Evolutionary conservation across 2,329 filamentous ascomycete species (phyloP), one percentile per base, ranked within the genome.

Genomic region (Exophiala sp.): DNA sequence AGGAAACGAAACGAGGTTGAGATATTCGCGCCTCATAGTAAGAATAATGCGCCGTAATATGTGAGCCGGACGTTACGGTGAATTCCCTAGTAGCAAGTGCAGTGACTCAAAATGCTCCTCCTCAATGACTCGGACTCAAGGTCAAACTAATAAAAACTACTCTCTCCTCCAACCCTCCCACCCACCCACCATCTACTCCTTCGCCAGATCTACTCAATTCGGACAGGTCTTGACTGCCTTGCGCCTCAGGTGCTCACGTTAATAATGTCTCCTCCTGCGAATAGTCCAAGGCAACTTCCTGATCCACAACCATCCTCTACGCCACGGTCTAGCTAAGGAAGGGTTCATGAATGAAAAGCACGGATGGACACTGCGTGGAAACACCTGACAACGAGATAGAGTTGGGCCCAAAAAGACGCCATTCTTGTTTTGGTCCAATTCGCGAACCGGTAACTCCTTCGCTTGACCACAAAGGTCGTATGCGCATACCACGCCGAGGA

Each of bases 371-470:
- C 5, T 41, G 23, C 38, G 38, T n/a, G 38, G n/a, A 24, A 41
- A 23, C 2, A 5, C 21, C 38, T 18, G 21, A 24, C n/a, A 13
- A 5, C 8, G 30, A 5, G 5, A 3, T 35, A n/a, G 38, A 13
- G 9, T 38, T n/a, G 38, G 21, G 4, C 4, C 38, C 38, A 24
- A 9, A 41, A 8, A 14, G 5, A 11, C 37, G 27, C 46, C 46
- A 43, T 43, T 32, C 46, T 29, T n/a, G 21, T 43, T 48, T n/a
- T 10, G 46, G 46, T 22, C 16, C 46, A 38, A 37, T 48, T 10
- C 32, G 46, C 46, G 46, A 48, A 43, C 9, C n/a, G 4, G 24
- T 10, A 7, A 10, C 16, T 32, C 13, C 13, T 18, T 40, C 18
- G 38, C 38, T 14, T 40, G 3, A 11, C 19, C 38, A n/a, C 38